Conservation (phyloP, 495 filamentous ascomycete genomes). For the Tuber magnatum region DNA sequence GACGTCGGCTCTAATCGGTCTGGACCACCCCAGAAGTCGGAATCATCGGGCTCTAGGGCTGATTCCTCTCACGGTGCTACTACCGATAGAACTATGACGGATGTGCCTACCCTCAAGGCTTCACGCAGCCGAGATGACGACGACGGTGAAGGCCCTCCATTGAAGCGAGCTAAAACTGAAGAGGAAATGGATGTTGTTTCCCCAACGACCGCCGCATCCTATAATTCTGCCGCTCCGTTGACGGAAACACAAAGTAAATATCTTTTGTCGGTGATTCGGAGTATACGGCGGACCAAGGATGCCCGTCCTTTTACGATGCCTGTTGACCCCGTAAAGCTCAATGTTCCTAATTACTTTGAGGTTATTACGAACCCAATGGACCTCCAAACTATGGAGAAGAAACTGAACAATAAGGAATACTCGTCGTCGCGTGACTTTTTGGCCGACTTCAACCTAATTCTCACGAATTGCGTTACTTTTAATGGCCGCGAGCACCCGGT, state of each 20-base stretch:
- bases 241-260: constrained; percentile 48
- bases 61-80: constrained; percentile 7
- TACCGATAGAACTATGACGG: constrained; percentile 32
- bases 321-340: constrained; percentile 60
- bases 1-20: background rate
- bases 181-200: constrained; percentile 40
- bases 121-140: constrained; percentile 54
- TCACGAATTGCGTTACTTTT: constrained; percentile 68
- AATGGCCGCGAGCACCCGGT: constrained; percentile 73
- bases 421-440: constrained; percentile 56
- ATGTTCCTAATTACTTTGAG: constrained; percentile 62
- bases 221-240: constrained; percentile 41
- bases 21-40: constrained; percentile 13
- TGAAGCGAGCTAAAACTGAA: constrained; percentile 67
- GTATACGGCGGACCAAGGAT: constrained; percentile 72
- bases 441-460: constrained; percentile 65
- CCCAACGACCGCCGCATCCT: constrained; percentile 25
- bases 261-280: constrained; percentile 52
- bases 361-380: constrained; percentile 76
- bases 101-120: constrained; percentile 33
- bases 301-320: constrained; percentile 65
- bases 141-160: constrained; percentile 61
- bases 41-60: constrained; percentile 17
- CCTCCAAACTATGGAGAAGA: constrained; percentile 69
- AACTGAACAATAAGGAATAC: constrained; percentile 57